Evolutionary conservation across 306 rosid genomes (phyloP).

Genomic region (Medicago arabica): DNA sequence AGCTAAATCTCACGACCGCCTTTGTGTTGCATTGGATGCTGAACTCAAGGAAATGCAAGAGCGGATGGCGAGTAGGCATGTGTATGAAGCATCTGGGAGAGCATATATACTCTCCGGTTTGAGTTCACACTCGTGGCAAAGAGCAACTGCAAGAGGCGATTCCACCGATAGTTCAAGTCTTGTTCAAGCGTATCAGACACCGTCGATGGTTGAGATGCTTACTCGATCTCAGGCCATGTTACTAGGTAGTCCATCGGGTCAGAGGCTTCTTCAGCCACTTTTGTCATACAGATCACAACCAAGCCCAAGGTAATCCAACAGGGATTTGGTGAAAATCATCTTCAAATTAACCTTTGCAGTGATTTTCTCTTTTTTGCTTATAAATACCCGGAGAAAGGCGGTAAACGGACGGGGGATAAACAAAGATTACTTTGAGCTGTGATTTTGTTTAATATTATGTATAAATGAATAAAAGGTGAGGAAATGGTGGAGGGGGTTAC

Average conservation of each 20-base stretch:
- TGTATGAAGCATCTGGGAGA: slow-evolving; percentile 96
- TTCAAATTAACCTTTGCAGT: slow-evolving; percentile 46
- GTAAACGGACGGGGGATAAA: slow-evolving; percentile 48
- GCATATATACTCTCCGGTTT: slow-evolving; percentile 96
- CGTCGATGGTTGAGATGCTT: slow-evolving; percentile 96
- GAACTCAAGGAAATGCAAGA: slow-evolving; percentile 99
- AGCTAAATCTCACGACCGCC: slow-evolving; percentile 68
- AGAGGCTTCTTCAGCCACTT: slow-evolving; percentile 83
- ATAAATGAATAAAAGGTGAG: slow-evolving; percentile 78
- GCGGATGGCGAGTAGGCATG: slow-evolving; percentile 93
- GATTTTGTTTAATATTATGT: slow-evolving; percentile 67
- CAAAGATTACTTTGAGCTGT: slow-evolving; percentile 58
- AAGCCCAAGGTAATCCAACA: slow-evolving; percentile 71
- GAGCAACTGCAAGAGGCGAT: slow-evolving; percentile 98
- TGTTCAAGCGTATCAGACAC: slow-evolving; percentile 88
- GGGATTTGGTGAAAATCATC: slow-evolving; percentile 42
- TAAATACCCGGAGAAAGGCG: slow-evolving; percentile 46
- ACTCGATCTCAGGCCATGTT: slow-evolving; percentile 88
- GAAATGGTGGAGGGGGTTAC: slow-evolving; percentile 64
- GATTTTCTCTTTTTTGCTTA: slow-evolving; percentile 49
- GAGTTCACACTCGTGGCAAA: slow-evolving; percentile 98
- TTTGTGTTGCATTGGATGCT: slow-evolving; percentile 89
- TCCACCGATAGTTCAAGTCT: slow-evolving; percentile 92
- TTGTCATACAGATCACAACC: slow-evolving; percentile 68
- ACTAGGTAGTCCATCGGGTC: slow-evolving; percentile 83